phyloP scores from a whole-genome alignment of 2,329 filamentous ascomycete species.

The Cercospora sojina region DNA sequence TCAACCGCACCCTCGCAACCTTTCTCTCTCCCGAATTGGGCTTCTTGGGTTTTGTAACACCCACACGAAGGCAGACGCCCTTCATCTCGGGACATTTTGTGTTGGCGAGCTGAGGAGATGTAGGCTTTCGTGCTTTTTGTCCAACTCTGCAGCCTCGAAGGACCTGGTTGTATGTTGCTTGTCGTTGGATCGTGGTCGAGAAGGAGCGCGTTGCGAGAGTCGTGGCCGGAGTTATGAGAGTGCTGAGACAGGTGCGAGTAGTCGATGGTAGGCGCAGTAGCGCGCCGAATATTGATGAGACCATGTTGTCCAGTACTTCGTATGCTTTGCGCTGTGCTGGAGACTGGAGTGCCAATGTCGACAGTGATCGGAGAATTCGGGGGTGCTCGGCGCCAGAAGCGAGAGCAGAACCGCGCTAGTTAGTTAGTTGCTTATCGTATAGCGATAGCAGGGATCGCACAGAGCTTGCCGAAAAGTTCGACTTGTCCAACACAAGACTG shows the following conservation, averaged over 20 bases:
- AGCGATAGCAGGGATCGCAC: constrained; percentile 4
- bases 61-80: constrained; percentile 93
- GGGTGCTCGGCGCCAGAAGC: not conserved
- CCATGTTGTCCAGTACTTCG: constrained; percentile 34
- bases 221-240: constrained; percentile 26
- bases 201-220: constrained; percentile 38
- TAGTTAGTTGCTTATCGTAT: not conserved
- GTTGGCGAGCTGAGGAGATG: constrained; percentile 75
- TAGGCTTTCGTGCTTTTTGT: constrained; percentile 78
- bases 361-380: constrained; percentile 3
- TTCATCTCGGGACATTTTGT: constrained; percentile 75
- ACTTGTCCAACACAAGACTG: not conserved
- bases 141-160: constrained; percentile 70
- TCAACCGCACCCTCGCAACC: constrained; percentile 86
- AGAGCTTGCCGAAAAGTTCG: constrained; percentile 6
- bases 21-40: constrained; percentile 97
- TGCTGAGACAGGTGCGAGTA: constrained; percentile 30
- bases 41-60: constrained; percentile 94
- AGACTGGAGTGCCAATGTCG: constrained; percentile 3
- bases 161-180: constrained; percentile 53
- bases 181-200: constrained; percentile 40
- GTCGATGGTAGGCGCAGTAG: constrained; percentile 40
- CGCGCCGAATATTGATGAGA: constrained; percentile 42
- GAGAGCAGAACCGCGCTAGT: not conserved
- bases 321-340: not conserved